phyloP scores from a whole-genome alignment of 202 grass and related monocot species.

The Hordeum pubiflorum region DNA sequence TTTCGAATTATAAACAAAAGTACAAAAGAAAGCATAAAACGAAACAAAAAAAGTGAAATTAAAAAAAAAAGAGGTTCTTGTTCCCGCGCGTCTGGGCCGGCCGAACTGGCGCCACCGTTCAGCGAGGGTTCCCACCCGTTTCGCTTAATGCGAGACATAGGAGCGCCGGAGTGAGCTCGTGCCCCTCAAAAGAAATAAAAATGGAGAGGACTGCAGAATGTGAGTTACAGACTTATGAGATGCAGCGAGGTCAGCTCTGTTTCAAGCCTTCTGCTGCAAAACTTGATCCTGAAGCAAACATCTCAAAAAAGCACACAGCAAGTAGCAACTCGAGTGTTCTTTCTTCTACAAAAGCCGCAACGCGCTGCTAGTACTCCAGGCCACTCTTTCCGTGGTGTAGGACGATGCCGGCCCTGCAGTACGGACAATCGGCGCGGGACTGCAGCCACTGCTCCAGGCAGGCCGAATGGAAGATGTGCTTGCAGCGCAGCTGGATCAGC shows the following conservation, averaged over 20 bases:
- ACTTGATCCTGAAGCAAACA: background rate
- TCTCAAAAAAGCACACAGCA: background rate
- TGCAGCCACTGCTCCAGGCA: slow-evolving; percentile 19
- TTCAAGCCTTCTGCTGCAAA: background rate
- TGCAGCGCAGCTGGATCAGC: slow-evolving; percentile 31
- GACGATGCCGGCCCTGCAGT: slow-evolving; percentile 18
- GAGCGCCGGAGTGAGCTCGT: too few species aligned
- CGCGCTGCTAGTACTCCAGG: background rate
- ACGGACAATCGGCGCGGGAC: slow-evolving; percentile 28
- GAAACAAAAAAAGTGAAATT: too few species aligned
- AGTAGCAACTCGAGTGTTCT: background rate
- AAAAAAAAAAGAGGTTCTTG: too few species aligned
- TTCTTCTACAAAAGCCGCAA: background rate
- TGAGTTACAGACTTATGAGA: background rate
- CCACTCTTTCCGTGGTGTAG: background rate
- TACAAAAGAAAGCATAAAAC: too few species aligned
- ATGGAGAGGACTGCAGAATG: background rate
- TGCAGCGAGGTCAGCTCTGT: background rate
- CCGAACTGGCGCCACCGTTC: too few species aligned
- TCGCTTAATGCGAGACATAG: too few species aligned
- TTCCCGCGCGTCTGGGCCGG: too few species aligned
- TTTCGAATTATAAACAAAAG: too few species aligned
- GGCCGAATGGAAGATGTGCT: slow-evolving; percentile 35
- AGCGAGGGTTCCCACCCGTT: too few species aligned
- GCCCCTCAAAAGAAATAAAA: too few species aligned